Evolutionary conservation across 2,329 filamentous ascomycete species (phyloP), one percentile per base, ranked within the genome.

Genomic region (Fusarium begoniae): DNA sequence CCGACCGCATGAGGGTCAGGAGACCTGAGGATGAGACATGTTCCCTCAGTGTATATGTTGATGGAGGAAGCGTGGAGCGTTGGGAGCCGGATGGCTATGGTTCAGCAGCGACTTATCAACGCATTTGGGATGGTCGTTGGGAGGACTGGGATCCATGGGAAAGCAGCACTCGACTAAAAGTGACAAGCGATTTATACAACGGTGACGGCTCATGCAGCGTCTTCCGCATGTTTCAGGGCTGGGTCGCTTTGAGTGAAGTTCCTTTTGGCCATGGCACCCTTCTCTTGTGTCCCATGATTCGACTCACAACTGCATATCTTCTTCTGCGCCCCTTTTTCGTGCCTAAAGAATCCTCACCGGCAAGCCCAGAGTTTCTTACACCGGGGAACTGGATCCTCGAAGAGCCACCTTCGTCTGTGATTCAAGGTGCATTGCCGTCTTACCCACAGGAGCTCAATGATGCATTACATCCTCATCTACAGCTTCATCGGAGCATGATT

Each of bases 211-310:
- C 90, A 14, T 95, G 93, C 81, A 90, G 86, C 56, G 92, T 93
- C 82, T 92, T 95, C 80, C 88, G 93, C 56, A 93, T 94, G 87
- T 93, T 92, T 78, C 93, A 96, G 80, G 94, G 93, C 58, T 94
- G 93, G 92, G 81, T 96, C 20, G 86, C 87, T 35, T 88, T 96
- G 82, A 91, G 88, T 26, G 83, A 86, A 32, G 91, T 91, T 4
- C 87, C 87, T 0, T 90, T 91, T 0, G 88, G 87, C 15, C 90
- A 94, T 79, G 92, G 92, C 12, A 93, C 91, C 0, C 83, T 96
- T 17, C 87, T 91, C 24, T 90, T 95, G 8, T 94, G 93, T 77
- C 93, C 93, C 1, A 86, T 94, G 72, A 82, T 95, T 35, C 86
- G 87, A 53, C 88, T 92, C 60, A 90, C 92, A 17, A 95, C 93